Conservation (phyloP, 345 rosid genomes). For the Salix udensis region DNA sequence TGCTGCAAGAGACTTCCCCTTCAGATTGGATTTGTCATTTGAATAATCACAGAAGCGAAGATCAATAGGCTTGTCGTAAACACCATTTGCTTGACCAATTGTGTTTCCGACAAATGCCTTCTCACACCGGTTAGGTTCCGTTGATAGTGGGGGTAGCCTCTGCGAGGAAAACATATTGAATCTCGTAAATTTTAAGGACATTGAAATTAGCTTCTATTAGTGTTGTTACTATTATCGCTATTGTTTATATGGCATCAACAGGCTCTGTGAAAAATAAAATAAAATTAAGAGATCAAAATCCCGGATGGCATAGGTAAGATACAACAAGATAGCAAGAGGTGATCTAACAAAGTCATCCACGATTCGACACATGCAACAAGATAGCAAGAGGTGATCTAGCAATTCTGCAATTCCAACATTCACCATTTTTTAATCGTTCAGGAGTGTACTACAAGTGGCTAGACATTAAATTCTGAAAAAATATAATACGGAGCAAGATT, state of each 20-base stretch:
- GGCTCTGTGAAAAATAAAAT: too few relatives aligned
- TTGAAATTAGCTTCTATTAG: too few relatives aligned
- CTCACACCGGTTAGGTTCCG: constrained; percentile 83
- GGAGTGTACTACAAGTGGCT: background rate
- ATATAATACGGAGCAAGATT: background rate
- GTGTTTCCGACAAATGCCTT: constrained; percentile 91
- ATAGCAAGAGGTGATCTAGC: background rate
- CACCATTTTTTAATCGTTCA: background rate
- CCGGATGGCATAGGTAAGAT: background rate
- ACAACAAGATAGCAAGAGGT: background rate
- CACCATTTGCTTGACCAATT: constrained; percentile 96
- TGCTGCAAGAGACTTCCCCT: constrained; percentile 91
- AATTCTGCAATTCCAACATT: background rate
- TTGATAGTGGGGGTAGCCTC: constrained; percentile 93
- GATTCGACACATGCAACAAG: background rate
- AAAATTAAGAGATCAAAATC: too few relatives aligned
- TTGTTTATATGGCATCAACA: too few relatives aligned
- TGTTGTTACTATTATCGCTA: background rate
- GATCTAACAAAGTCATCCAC: background rate
- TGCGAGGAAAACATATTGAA: constrained; percentile 30
- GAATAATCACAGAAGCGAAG: constrained; percentile 87
- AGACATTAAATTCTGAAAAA: background rate
- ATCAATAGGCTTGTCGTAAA: constrained; percentile 92
- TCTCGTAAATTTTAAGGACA: background rate
- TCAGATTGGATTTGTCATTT: constrained; percentile 75